phyloP scores from a whole-genome alignment of 345 rosid species.

The rapeseed (Brassica napus) region Da-Ae NC_063443.1:13865501-13866000 shows the following conservation, averaged over 20 bases:
- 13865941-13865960: not conserved
- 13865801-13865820: not conserved
- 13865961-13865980: not conserved
- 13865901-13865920: not conserved
- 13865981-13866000: not conserved
- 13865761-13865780: not conserved
- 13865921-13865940: not conserved
- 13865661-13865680: not conserved
- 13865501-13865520: not conserved
- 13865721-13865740: not conserved
- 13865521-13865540: not conserved
- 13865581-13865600: not conserved
- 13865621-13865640: not conserved
- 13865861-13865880: not conserved
- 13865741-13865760: not conserved
- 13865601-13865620: not conserved
- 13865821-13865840: not conserved
- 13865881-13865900: not conserved
- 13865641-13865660: not conserved
- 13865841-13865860: not conserved
- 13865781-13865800: not conserved
- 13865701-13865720: not conserved
- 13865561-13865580: conserved; percentile 9
- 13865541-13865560: not conserved
- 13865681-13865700: not conserved